Percentiles rank a stretch among this genome's conserved stretches.
phyloP scores from a whole-genome alignment of 2,329 filamentous ascomycete genomes.

The Zymoseptoria tritici region DNA sequence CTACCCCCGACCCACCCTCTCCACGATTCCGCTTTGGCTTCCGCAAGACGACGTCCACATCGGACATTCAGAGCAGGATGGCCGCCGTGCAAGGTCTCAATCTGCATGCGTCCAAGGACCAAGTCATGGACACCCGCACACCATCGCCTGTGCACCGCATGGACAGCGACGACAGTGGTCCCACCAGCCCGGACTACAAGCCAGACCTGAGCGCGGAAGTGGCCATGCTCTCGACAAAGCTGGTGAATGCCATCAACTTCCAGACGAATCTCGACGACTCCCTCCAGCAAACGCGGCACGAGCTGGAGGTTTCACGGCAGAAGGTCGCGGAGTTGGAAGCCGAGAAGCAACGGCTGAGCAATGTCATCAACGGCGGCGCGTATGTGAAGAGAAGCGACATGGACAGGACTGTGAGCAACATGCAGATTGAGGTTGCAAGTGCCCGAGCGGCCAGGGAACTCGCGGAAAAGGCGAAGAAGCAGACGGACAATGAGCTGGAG shows the following conservation, averaged over 20 bases:
- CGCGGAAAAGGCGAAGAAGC: constrained; percentile 62
- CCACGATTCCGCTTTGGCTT: constrained; percentile 13
- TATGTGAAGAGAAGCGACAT: constrained; percentile 67
- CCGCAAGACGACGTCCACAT: constrained; percentile 17
- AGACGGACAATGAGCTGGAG: constrained; percentile 88
- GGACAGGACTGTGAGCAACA: constrained; percentile 46
- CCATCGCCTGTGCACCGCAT: constrained; percentile 27
- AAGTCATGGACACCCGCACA: constrained; percentile 38
- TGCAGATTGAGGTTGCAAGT: constrained; percentile 36
- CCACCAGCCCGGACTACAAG: constrained; percentile 37
- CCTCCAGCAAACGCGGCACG: constrained; percentile 71
- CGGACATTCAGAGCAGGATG: constrained; percentile 18
- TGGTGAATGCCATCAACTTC: constrained; percentile 95
- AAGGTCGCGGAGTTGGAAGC: constrained; percentile 62
- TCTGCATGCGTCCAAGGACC: constrained; percentile 15
- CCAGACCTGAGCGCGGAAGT: constrained; percentile 68
- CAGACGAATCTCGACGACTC: constrained; percentile 88
- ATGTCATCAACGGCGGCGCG: constrained; percentile 62
- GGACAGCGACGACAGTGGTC: constrained; percentile 24
- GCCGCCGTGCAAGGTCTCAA: constrained; percentile 15
- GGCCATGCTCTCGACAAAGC: constrained; percentile 82
- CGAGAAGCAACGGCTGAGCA: constrained; percentile 61
- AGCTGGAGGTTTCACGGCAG: constrained; percentile 66
- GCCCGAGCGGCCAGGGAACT: constrained; percentile 35
- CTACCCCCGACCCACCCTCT: constrained; percentile 5